Conservation (phyloP, 2,329 filamentous ascomycete species). For the Chrysosporium keratinophilum region DNA sequence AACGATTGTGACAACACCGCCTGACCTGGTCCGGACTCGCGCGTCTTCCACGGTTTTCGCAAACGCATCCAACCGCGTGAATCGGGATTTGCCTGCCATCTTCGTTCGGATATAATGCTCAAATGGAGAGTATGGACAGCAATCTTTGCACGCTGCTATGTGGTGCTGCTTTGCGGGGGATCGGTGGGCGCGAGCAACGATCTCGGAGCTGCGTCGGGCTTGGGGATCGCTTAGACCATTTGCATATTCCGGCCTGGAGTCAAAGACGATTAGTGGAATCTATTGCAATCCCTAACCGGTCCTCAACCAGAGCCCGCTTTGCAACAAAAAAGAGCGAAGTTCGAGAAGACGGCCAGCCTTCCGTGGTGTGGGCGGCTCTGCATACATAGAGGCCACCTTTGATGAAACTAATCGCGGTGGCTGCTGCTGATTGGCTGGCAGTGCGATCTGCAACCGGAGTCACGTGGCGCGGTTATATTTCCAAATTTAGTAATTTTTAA, state of each 20-base stretch:
- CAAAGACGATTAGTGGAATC: neutral
- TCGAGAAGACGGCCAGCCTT: neutral
- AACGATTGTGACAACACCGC: conserved; percentile 85
- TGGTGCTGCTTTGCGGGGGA: neutral
- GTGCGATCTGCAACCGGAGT: neutral
- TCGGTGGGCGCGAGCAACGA: conserved; percentile 1
- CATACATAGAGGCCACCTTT: conserved; percentile 4
- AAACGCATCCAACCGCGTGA: conserved; percentile 95
- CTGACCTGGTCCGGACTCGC: conserved; percentile 85
- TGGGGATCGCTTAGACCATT: conserved; percentile 2
- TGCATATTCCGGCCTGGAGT: neutral
- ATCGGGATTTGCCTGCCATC: conserved; percentile 87
- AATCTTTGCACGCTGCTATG: too few species aligned
- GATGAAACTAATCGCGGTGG: neutral
- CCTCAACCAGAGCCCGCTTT: neutral
- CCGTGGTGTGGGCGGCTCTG: neutral
- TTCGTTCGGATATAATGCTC: neutral
- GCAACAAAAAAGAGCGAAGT: neutral
- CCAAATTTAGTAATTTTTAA: neutral
- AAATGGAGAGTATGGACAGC: neutral
- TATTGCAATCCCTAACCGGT: neutral
- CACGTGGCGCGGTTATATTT: neutral
- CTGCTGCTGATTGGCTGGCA: conserved; percentile 3
- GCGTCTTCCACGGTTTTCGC: conserved; percentile 99
- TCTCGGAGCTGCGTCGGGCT: neutral